A percentile compares a stretch with the other conserved stretches of the same genome.
These are phyloP conservation scores for Amphichorda felina DNA, from an alignment of 2,329 filamentous ascomycete genomes.

Conservation along the genomic window DNA sequence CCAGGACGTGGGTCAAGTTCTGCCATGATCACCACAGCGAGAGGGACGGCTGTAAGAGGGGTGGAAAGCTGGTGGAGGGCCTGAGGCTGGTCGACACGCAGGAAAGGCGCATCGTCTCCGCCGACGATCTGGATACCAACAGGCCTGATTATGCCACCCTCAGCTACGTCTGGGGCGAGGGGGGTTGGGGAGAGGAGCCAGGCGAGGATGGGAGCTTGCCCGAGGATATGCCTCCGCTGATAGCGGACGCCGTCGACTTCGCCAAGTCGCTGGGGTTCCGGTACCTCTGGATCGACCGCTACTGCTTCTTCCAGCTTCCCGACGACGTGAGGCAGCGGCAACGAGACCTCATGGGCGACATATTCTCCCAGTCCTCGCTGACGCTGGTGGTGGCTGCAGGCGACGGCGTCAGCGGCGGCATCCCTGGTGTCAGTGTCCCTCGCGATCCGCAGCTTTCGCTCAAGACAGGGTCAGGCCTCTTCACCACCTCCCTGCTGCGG, in stretches of 20 bases:
- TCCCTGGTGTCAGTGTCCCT: constrained; percentile 19
- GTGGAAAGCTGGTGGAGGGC: constrained; percentile 9
- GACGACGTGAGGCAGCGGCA: constrained; percentile 13
- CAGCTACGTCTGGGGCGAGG: constrained; percentile 19
- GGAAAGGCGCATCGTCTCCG: constrained; percentile 14
- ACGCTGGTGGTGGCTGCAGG: constrained; percentile 23
- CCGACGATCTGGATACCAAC: constrained; percentile 12
- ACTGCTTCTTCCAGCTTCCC: constrained; percentile 18
- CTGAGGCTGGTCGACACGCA: constrained; percentile 20
- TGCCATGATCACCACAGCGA: constrained; percentile 17
- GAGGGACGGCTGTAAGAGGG: constrained; percentile 8
- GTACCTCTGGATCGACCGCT: constrained; percentile 25
- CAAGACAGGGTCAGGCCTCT: constrained; percentile 17
- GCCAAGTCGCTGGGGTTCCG: constrained; percentile 18
- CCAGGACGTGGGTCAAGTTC: constrained; percentile 20
- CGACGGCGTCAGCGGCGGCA: constrained; percentile 13
- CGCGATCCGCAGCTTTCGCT: constrained; percentile 23
- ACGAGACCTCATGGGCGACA: constrained; percentile 18
- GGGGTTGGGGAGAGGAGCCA: constrained; percentile 1
- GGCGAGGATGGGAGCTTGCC: constrained; percentile 2
- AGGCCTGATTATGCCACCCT: constrained; percentile 19
- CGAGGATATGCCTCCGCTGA: constrained; percentile 13
- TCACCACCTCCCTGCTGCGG: constrained; percentile 21
- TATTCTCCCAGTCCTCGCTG: constrained; percentile 18
- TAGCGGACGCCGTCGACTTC: constrained; percentile 20